These are phyloP conservation scores for Xylariales sp. DNA, from an alignment of 2,329 filamentous ascomycete genomes.

Conservation along the genomic window DNA sequence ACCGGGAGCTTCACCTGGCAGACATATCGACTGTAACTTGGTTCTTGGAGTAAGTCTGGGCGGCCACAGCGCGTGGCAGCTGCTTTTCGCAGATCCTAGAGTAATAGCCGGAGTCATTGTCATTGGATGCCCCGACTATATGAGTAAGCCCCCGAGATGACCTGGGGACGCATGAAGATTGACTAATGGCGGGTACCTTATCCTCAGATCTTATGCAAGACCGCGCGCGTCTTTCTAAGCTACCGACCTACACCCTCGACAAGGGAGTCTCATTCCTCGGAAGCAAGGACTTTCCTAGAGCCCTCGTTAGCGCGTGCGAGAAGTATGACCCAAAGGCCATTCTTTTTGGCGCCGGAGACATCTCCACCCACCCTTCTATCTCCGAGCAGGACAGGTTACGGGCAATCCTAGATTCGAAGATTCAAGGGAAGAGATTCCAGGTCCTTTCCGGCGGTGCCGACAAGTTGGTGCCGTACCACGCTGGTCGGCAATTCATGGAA, in stretches of 20 bases:
- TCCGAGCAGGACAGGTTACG: slow-evolving; percentile 59
- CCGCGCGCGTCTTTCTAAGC: slow-evolving; percentile 78
- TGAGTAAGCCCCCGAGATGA: slow-evolving; percentile 59
- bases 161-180: neutral
- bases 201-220: slow-evolving; percentile 74
- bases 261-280: slow-evolving; percentile 75
- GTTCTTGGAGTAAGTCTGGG: slow-evolving; percentile 87
- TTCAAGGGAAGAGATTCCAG: slow-evolving; percentile 73
- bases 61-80: slow-evolving; percentile 88
- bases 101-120: slow-evolving; percentile 82
- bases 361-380: slow-evolving; percentile 50
- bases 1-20: slow-evolving; percentile 45
- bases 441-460: slow-evolving; percentile 75
- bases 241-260: slow-evolving; percentile 67
- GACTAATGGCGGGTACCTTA: slow-evolving; percentile 14
- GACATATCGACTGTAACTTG: slow-evolving; percentile 71
- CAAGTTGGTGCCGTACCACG: slow-evolving; percentile 76
- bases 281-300: slow-evolving; percentile 78
- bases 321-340: slow-evolving; percentile 80
- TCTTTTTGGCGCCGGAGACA: slow-evolving; percentile 67
- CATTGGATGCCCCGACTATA: slow-evolving; percentile 91
- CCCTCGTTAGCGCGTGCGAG: slow-evolving; percentile 71
- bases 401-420: slow-evolving; percentile 58
- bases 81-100: slow-evolving; percentile 80
- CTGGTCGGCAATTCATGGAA: slow-evolving; percentile 68